Conservation (phyloP, 495 filamentous ascomycete genomes). For the Amniculicola lignicola region DNA sequence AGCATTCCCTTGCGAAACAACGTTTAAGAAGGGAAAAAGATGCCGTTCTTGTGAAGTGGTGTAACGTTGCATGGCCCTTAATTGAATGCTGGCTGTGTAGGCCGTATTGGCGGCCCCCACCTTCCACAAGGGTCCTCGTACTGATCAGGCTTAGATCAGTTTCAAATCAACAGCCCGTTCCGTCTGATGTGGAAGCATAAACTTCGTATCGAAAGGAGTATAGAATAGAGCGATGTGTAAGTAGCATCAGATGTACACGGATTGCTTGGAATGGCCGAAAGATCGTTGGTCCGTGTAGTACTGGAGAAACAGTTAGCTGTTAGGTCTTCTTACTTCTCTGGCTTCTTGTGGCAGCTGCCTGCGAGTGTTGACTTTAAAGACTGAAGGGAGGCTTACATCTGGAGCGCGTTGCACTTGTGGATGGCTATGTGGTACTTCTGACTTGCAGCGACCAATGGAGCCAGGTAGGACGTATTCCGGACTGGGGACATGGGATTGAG, state of each 20-base stretch:
- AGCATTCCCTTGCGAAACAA: background rate
- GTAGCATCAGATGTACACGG: background rate
- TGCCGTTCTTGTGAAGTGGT: background rate
- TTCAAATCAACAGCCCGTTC: background rate
- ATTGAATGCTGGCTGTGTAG: no score
- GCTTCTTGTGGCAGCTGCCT: no score
- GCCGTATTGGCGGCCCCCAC: no score
- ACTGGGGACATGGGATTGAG: background rate
- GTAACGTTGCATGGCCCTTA: background rate
- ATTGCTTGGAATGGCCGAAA: background rate
- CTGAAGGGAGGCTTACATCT: background rate
- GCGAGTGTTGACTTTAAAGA: no score
- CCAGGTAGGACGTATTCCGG: constrained; percentile 13
- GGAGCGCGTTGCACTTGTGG: background rate
- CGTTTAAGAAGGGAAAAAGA: background rate
- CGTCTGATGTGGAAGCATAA: background rate
- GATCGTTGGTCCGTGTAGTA: background rate
- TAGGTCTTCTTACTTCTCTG: no score
- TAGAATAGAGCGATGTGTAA: background rate
- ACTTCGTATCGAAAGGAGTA: background rate
- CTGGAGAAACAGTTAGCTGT: background rate
- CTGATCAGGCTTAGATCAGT: background rate
- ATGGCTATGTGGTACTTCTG: background rate
- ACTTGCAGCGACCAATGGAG: background rate
- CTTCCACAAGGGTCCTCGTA: background rate